A percentile compares a stretch with the other conserved stretches of the same genome.
Conservation (phyloP, 2,329 filamentous ascomycete genomes). For the Alternaria incomplexa region DNA sequence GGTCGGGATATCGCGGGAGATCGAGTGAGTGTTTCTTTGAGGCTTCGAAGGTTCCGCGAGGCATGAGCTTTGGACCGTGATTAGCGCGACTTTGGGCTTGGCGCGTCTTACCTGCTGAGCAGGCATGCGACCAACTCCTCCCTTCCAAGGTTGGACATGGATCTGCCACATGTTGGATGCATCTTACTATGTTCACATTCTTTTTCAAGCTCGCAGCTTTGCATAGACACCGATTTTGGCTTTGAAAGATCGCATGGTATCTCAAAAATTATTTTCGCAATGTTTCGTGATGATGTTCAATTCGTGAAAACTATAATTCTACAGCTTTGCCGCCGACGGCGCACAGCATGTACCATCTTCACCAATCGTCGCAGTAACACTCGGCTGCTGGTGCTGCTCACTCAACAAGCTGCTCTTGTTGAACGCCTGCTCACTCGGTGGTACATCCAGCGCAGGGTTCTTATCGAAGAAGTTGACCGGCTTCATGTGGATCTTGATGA, state of each 20-base stretch:
- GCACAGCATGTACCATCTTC: constrained; percentile 49
- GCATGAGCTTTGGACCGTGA: constrained; percentile 3
- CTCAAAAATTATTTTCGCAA: background rate
- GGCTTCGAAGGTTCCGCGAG: background rate
- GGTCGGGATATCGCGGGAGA: background rate
- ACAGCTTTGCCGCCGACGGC: constrained; percentile 30
- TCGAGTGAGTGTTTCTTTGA: constrained; percentile 7
- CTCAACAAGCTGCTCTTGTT: constrained; percentile 50
- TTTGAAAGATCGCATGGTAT: background rate
- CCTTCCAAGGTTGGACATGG: background rate
- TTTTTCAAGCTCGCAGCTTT: background rate
- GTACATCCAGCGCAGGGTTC: constrained; percentile 66
- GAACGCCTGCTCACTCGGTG: constrained; percentile 57
- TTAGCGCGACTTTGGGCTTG: constrained; percentile 7
- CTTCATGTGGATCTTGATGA: constrained; percentile 63
- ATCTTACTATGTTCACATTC: background rate
- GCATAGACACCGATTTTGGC: background rate
- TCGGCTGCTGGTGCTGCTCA: constrained; percentile 47
- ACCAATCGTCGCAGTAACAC: constrained; percentile 44
- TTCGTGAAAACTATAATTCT: background rate
- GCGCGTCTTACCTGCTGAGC: constrained; percentile 3
- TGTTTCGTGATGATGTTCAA: background rate
- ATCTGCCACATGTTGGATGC: background rate
- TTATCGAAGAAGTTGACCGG: constrained; percentile 65
- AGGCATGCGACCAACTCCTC: background rate